A percentile compares a stretch with the other conserved stretches of the same genome.
Evolutionary conservation across 305 asterid genomes (phyloP).

Genomic region (Rubia occidens): DNA sequence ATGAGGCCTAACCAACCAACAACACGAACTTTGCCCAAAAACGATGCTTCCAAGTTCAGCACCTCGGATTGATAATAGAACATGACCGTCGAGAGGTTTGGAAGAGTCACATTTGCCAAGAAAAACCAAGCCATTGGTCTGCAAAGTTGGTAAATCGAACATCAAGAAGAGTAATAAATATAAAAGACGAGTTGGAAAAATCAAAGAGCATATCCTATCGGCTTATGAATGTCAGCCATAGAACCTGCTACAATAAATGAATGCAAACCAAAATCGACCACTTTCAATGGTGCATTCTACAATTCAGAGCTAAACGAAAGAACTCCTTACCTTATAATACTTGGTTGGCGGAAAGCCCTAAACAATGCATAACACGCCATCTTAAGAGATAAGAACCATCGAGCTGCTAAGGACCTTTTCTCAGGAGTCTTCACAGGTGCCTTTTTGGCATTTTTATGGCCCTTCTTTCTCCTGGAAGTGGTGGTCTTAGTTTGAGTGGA

Average conservation of each 20-base stretch:
- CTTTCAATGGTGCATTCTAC: not conserved
- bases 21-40: constrained; percentile 86
- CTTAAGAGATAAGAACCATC: constrained; percentile 52
- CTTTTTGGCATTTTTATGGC: constrained; percentile 38
- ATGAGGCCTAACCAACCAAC: constrained; percentile 89
- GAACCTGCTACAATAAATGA: not conserved
- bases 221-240: not conserved
- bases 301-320: not conserved
- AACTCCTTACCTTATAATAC: constrained; percentile 62
- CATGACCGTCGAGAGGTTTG: constrained; percentile 79
- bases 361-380: constrained; percentile 51
- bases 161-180: not conserved
- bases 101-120: constrained; percentile 76
- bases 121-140: constrained; percentile 98
- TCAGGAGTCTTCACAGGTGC: constrained; percentile 27
- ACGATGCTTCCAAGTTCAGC: constrained; percentile 76
- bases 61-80: constrained; percentile 88
- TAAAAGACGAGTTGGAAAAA: not conserved
- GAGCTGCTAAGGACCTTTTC: constrained; percentile 30
- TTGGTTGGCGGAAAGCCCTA: constrained; percentile 71
- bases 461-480: constrained; percentile 48
- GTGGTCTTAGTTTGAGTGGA: constrained; percentile 28
- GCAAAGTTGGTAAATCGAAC: constrained; percentile 16
- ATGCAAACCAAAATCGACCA: not conserved
- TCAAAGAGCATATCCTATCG: not conserved